phyloP scores from a whole-genome alignment of 1,284 basidiomycete genomes.

The Cryptococcus sp. region DNA sequence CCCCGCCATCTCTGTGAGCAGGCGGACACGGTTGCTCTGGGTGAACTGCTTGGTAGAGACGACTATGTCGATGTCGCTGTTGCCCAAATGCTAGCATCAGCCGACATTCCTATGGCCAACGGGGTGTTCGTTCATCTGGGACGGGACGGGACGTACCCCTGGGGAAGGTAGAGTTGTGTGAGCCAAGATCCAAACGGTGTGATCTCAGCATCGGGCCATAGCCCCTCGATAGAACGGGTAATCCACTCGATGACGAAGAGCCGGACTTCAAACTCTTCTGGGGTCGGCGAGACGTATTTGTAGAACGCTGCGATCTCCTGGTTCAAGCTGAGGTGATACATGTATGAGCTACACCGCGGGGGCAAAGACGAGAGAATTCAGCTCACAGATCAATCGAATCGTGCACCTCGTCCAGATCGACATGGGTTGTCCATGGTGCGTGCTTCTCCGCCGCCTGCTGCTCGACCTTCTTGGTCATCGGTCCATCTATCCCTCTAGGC shows the following conservation, averaged over 20 bases:
- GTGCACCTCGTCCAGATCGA: constrained; percentile 71
- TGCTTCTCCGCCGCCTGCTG: constrained; percentile 59
- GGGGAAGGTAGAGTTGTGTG: constrained; percentile 90
- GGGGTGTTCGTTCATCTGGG: no score
- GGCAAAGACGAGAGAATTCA: constrained; percentile 48
- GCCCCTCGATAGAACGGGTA: constrained; percentile 60
- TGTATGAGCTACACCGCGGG: not conserved
- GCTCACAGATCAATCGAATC: constrained; percentile 77
- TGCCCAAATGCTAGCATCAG: constrained; percentile 9
- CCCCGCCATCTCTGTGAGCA: constrained; percentile 50
- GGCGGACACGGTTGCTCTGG: constrained; percentile 39
- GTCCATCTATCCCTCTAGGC: constrained; percentile 43
- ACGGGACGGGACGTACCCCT: constrained; percentile 65
- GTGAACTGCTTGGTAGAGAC: constrained; percentile 50
- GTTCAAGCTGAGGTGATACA: constrained; percentile 60
- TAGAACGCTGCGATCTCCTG: constrained; percentile 80
- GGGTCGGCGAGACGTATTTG: constrained; percentile 80
- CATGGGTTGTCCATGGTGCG: constrained; percentile 73
- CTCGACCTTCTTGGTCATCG: constrained; percentile 62
- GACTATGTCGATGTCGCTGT: constrained; percentile 59
- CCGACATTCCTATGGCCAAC: no score
- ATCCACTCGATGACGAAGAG: constrained; percentile 73
- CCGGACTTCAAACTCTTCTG: constrained; percentile 78
- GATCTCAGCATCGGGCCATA: constrained; percentile 78
- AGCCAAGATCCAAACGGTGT: constrained; percentile 89